Percentiles rank a stretch among this genome's conserved stretches.
phyloP scores from a whole-genome alignment of 345 rosid species.

The Cochlearia excelsa region DNA sequence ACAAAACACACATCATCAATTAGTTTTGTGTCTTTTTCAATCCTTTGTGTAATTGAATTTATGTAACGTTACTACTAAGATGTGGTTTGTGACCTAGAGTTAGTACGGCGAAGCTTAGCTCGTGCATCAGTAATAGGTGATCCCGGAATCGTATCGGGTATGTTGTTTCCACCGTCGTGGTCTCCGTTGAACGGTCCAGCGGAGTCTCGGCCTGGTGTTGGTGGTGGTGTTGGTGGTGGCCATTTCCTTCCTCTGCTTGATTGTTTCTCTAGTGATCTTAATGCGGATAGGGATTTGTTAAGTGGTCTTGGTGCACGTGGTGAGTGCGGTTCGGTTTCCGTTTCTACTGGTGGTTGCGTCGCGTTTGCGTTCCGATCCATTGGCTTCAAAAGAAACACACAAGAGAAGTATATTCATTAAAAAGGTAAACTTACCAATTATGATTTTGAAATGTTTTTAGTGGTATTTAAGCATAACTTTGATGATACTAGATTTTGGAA shows the following conservation, averaged over 20 bases:
- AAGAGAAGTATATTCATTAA: neutral
- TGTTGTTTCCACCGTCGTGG: neutral
- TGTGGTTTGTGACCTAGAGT: constrained; percentile 31
- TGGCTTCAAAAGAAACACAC: constrained; percentile 2
- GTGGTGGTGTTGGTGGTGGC: constrained; percentile 16
- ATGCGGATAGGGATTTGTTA: no score
- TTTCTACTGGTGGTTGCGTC: constrained; percentile 5
- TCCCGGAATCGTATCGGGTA: constrained; percentile 29
- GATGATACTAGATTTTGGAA: no score
- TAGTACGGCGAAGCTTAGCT: constrained; percentile 47
- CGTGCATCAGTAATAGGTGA: constrained; percentile 41
- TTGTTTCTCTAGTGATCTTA: no score
- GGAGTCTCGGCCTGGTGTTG: constrained; percentile 35
- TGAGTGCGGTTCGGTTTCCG: no score
- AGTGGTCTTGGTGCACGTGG: no score
- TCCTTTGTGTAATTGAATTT: no score
- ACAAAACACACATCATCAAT: no score
- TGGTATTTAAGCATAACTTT: no score
- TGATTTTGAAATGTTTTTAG: no score
- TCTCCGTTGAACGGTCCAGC: constrained; percentile 28
- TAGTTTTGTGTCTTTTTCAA: no score
- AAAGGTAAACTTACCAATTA: no score
- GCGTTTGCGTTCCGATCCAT: neutral
- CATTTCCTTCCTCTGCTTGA: no score
- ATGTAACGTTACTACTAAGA: constrained; percentile 7